Conservation (phyloP, 2,329 filamentous ascomycete species). For the Chaetomium strumarium region DNA sequence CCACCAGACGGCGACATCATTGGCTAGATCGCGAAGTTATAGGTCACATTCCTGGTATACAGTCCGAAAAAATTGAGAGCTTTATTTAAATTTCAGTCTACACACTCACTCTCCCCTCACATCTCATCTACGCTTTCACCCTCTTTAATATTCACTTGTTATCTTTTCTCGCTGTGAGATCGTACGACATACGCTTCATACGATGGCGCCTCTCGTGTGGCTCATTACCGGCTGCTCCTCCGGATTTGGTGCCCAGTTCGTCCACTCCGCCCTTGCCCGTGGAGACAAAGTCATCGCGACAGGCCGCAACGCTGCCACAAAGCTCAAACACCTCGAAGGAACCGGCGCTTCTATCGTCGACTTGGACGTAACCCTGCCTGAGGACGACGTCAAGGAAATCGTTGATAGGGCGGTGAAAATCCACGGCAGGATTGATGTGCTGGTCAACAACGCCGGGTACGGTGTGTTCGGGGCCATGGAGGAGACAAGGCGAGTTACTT, state of each 20-base stretch:
- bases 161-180: too few species aligned
- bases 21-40: too few species aligned
- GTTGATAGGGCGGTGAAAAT: conserved; percentile 13
- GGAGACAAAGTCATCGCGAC: conserved; percentile 23
- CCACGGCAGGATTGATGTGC: conserved; percentile 21
- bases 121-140: too few species aligned
- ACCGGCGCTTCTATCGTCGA: conserved; percentile 9
- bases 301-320: conserved; percentile 13
- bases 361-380: conserved; percentile 17
- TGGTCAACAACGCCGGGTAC: conserved; percentile 23
- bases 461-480: conserved; percentile 11
- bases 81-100: too few species aligned
- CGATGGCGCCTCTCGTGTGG: conserved; percentile 18
- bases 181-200: neutral
- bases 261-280: conserved; percentile 8
- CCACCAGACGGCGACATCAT: too few species aligned
- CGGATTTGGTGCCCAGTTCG: conserved; percentile 17
- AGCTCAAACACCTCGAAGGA: conserved; percentile 3
- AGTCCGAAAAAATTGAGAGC: too few species aligned
- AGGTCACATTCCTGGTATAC: too few species aligned
- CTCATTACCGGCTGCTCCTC: conserved; percentile 23
- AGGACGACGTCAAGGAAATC: conserved; percentile 9
- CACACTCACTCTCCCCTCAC: too few species aligned
- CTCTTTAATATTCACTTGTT: too few species aligned
- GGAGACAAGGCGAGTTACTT: conserved; percentile 15